Evolutionary conservation across 1,284 basidiomycete genomes (phyloP).

Genomic region (Fomitiporia mediterranea): DNA sequence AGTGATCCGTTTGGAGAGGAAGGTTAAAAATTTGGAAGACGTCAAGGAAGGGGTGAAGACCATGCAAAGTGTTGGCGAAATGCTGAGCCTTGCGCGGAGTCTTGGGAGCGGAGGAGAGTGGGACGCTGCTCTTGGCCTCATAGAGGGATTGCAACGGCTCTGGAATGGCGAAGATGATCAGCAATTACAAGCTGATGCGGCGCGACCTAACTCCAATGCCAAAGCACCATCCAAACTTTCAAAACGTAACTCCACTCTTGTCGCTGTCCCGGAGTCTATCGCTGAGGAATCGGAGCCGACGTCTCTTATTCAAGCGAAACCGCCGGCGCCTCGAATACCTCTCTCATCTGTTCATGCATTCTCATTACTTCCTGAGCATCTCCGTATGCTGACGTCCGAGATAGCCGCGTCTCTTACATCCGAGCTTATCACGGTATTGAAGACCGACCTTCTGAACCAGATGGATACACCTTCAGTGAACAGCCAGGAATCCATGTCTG

Average conservation of each 20-base stretch:
- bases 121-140: slow-evolving; percentile 74
- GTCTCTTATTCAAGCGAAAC: slow-evolving; percentile 1
- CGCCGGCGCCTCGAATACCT: slow-evolving; percentile 33
- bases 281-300: slow-evolving; percentile 24
- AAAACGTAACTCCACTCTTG: slow-evolving; percentile 25
- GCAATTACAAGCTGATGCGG: slow-evolving; percentile 11
- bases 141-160: slow-evolving; percentile 69
- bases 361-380: slow-evolving; percentile 60
- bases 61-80: slow-evolving; percentile 70
- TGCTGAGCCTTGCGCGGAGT: slow-evolving; percentile 63
- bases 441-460: slow-evolving; percentile 59
- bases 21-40: slow-evolving; percentile 54
- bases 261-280: slow-evolving; percentile 32
- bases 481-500: not conserved
- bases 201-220: slow-evolving; percentile 13
- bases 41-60: slow-evolving; percentile 63
- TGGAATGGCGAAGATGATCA: slow-evolving; percentile 41
- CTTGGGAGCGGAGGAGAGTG: slow-evolving; percentile 81
- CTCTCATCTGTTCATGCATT: slow-evolving; percentile 70
- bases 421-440: slow-evolving; percentile 71
- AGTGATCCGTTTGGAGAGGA: slow-evolving; percentile 63
- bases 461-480: slow-evolving; percentile 31
- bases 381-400: slow-evolving; percentile 61
- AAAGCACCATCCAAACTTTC: slow-evolving; percentile 4
- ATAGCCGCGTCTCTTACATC: slow-evolving; percentile 75